A percentile compares a stretch with the other conserved stretches of the same genome.
Conservation (phyloP, 2,329 filamentous ascomycete genomes). For the Amphichorda felina region DNA sequence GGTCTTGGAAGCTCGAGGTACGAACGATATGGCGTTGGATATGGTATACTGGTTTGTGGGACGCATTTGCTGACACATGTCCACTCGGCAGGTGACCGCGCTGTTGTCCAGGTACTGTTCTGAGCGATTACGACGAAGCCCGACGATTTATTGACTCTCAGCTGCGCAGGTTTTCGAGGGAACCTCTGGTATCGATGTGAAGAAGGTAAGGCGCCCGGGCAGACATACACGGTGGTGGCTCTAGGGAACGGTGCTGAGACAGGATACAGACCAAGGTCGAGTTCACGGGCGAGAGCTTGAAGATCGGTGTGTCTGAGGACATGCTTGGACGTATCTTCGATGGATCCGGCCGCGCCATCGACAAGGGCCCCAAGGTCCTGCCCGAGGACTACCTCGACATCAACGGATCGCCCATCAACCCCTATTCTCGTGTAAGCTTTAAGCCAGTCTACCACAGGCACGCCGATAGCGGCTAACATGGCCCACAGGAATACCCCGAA, state of each 20-base stretch:
- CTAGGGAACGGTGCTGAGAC: conserved; percentile 1
- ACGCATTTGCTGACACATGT: neutral
- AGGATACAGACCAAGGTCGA: conserved; percentile 78
- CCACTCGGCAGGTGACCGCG: conserved; percentile 59
- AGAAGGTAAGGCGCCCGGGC: conserved; percentile 57
- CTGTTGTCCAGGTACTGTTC: conserved; percentile 74
- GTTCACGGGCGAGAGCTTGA: conserved; percentile 92
- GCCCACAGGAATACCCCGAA: conserved; percentile 78
- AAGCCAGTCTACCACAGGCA: too few species aligned
- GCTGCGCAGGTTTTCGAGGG: conserved; percentile 79
- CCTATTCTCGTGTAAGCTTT: conserved; percentile 73
- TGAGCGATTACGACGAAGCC: conserved; percentile 4
- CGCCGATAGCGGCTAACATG: too few species aligned
- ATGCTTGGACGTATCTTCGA: conserved; percentile 99
- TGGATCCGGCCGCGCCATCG: conserved; percentile 93
- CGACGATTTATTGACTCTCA: conserved; percentile 11
- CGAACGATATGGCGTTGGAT: conserved; percentile 2
- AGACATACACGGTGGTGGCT: neutral
- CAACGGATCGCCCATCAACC: conserved; percentile 98
- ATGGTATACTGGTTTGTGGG: neutral
- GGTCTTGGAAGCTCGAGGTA: conserved; percentile 95
- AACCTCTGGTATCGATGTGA: conserved; percentile 93
- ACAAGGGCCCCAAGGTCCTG: conserved; percentile 96
- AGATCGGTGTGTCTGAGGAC: conserved; percentile 97
- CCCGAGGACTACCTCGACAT: conserved; percentile 98